Evolutionary conservation across 176 grass and related monocot species (phyloP), one percentile per base, ranked within the genome.

Genomic region (Bonia amplexicaulis): DNA sequence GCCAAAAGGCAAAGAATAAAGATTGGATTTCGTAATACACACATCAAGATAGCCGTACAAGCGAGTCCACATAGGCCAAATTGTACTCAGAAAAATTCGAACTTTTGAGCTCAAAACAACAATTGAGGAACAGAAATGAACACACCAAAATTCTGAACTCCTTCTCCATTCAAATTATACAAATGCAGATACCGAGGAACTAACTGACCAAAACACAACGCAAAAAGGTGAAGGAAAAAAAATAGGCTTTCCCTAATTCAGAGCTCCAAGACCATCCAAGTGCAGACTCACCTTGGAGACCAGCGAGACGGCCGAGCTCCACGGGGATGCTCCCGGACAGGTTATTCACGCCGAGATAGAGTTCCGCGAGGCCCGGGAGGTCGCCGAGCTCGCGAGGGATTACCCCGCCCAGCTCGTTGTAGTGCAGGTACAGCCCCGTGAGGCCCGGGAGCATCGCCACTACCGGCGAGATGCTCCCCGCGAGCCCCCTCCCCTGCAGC

Each of bases 311-410:
- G 7, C 88, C 78, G 17, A 95, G 84, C 88, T 92, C 90, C 31
- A 51, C 74, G 33, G 91, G 93, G 7, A 98, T 85, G 73, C 27
- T 0, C 1, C 96, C 90, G 11, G 84, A 81, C 2, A 98, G 84
- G 80, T 89, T 90, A 8, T 98, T 98, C 20, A 92, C 83, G 80
- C 83, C 80, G 22, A 94, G 93, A 77, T 96, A 98, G 70, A 98
- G 90, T 53, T 94, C 93, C 12, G 71, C 78, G 9, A 98, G 84
- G 1, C 66, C 69, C 3, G 75, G 55, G 14, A 95, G 86, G 5
- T 82, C 58, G 0, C 83, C 86, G 40, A 98, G 84, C 85, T 95
- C 88, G 44, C 46, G 78, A 2, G 93, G 93, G 51, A 95, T 90
- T 25, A n/a, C 66, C 3, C 93, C 90, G 1, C 55, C 12, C 8